These are phyloP conservation scores for Xylaria sp. DNA, from an alignment of 2,329 filamentous ascomycete genomes.

Conservation along the genomic window DNA sequence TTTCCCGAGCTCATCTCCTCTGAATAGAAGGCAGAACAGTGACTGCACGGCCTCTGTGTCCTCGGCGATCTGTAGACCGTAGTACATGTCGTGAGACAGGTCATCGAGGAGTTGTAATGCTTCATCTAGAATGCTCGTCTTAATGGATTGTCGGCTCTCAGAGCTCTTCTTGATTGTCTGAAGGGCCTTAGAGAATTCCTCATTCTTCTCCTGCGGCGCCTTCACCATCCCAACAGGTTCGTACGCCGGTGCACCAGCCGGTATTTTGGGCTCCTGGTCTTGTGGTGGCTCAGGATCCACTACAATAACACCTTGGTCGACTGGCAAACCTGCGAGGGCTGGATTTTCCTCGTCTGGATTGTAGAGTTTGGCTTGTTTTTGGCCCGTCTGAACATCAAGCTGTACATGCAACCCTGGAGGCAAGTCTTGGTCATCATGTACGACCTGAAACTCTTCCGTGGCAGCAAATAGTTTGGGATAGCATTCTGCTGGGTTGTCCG, in stretches of 20 bases:
- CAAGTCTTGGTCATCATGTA: conserved; percentile 73
- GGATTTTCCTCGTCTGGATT: conserved; percentile 64
- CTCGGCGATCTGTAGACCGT: conserved; percentile 71
- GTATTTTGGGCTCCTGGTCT: conserved; percentile 51
- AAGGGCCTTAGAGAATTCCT: conserved; percentile 61
- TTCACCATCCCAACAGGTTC: conserved; percentile 68
- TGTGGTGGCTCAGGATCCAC: conserved; percentile 61
- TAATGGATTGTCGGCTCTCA: conserved; percentile 40
- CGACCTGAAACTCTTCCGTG: conserved; percentile 71
- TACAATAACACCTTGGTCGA: conserved; percentile 64
- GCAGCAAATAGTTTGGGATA: conserved; percentile 73
- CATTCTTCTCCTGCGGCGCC: conserved; percentile 57
- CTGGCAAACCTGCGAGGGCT: conserved; percentile 62
- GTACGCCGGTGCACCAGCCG: conserved; percentile 66
- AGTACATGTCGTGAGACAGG: conserved; percentile 75
- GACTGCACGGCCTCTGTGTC: conserved; percentile 63
- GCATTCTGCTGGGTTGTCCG: conserved; percentile 68
- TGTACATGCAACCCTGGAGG: conserved; percentile 74
- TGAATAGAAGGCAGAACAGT: conserved; percentile 67
- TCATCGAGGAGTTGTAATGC: conserved; percentile 70
- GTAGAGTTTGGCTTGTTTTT: conserved; percentile 74
- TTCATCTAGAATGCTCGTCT: conserved; percentile 54
- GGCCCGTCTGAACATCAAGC: conserved; percentile 71
- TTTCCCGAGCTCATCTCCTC: conserved; percentile 42
- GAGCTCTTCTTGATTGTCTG: conserved; percentile 61